Conservation (phyloP, 2,329 filamentous ascomycete species). For the Neurospora sp. region DNA sequence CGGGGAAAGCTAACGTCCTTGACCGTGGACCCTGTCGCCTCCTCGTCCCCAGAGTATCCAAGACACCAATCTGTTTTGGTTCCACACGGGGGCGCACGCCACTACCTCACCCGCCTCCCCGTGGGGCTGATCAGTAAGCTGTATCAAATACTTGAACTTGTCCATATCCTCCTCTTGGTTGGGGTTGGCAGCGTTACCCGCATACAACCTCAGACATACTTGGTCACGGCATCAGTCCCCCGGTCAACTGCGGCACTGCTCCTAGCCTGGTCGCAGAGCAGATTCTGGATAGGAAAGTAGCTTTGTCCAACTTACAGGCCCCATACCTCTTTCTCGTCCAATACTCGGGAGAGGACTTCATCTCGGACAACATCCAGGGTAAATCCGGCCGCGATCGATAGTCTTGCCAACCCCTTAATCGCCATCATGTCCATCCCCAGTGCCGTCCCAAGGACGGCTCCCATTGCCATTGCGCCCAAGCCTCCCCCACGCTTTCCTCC, state of each 20-base stretch:
- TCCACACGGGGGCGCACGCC: neutral
- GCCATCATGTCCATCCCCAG: conserved; percentile 42
- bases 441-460: conserved; percentile 49
- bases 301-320: neutral
- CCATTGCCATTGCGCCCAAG: conserved; percentile 57
- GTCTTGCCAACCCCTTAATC: conserved; percentile 16
- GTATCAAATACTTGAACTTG: neutral
- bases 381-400: conserved; percentile 5
- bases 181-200: neutral
- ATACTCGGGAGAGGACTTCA: neutral
- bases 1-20: neutral
- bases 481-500: conserved; percentile 33
- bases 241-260: neutral
- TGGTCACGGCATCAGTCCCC: neutral
- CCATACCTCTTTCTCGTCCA: neutral
- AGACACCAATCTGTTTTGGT: conserved; percentile 4
- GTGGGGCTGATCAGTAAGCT: conserved; percentile 1
- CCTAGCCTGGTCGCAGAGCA: neutral
- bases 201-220: neutral
- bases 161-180: neutral
- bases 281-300: neutral
- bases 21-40: conserved; percentile 9
- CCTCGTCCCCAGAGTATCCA: neutral
- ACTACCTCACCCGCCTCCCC: conserved; percentile 1
- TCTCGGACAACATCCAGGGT: conserved; percentile 4